Evolutionary conservation across 2,329 filamentous ascomycete species (phyloP).

Genomic region (Colletotrichum chlorophyti): DNA sequence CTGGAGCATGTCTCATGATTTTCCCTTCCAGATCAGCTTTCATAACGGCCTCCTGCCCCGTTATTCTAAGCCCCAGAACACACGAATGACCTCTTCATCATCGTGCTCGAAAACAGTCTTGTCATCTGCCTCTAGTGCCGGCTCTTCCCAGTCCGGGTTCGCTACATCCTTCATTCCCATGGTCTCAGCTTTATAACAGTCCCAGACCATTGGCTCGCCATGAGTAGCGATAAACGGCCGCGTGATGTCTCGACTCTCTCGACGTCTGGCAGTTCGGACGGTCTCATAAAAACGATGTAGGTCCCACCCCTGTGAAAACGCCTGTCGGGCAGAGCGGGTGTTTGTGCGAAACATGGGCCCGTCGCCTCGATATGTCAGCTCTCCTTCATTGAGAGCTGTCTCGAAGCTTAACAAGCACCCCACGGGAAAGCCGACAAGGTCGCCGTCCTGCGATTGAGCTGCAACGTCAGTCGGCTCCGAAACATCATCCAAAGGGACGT

Average conservation of each 20-base stretch:
- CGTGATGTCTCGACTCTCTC: slow-evolving; percentile 61
- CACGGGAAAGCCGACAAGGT: slow-evolving; percentile 68
- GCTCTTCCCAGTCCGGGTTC: slow-evolving; percentile 64
- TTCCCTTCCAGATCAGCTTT: slow-evolving; percentile 58
- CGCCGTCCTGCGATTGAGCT: slow-evolving; percentile 56
- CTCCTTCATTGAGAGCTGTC: slow-evolving; percentile 56
- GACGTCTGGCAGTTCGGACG: slow-evolving; percentile 58
- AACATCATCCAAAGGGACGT: slow-evolving; percentile 36
- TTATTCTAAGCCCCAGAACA: slow-evolving; percentile 72
- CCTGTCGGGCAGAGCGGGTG: slow-evolving; percentile 64
- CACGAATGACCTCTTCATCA: slow-evolving; percentile 54
- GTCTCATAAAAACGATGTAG: slow-evolving; percentile 69
- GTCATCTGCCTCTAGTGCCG: slow-evolving; percentile 47
- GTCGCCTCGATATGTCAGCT: slow-evolving; percentile 55
- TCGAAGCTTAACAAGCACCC: slow-evolving; percentile 72
- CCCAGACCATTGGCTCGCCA: slow-evolving; percentile 71
- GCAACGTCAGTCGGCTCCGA: slow-evolving; percentile 46
- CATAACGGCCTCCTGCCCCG: slow-evolving; percentile 70
- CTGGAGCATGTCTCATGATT: slow-evolving; percentile 67
- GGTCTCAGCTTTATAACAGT: slow-evolving; percentile 59
- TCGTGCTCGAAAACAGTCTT: slow-evolving; percentile 35
- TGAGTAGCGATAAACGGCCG: slow-evolving; percentile 62
- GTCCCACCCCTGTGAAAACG: slow-evolving; percentile 59
- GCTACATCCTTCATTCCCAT: slow-evolving; percentile 63
- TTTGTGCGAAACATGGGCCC: slow-evolving; percentile 69